These are phyloP conservation scores for Fusarium transvaalense DNA, from an alignment of 2,329 filamentous ascomycete genomes.

Conservation along the genomic window DNA sequence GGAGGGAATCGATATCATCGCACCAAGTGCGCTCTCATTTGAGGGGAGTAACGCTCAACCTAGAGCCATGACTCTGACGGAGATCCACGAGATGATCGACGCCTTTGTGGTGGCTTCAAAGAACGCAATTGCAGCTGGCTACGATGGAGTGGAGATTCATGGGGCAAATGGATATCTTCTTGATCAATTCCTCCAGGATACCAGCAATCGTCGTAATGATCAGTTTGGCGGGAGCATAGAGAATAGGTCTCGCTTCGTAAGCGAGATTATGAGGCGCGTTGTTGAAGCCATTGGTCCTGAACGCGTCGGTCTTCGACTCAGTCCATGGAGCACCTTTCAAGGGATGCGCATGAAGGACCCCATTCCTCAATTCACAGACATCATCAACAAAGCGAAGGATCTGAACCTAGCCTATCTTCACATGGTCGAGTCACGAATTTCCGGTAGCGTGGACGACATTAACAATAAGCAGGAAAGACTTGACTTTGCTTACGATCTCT, in stretches of 20 bases:
- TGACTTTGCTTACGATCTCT: constrained; percentile 53
- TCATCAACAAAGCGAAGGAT: constrained; percentile 63
- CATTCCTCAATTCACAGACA: constrained; percentile 71
- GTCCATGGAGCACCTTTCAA: constrained; percentile 71
- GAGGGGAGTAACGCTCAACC: constrained; percentile 65
- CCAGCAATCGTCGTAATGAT: constrained; percentile 64
- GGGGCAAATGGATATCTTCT: constrained; percentile 71
- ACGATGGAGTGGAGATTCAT: constrained; percentile 76
- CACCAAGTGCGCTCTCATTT: constrained; percentile 51
- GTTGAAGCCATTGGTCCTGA: constrained; percentile 62
- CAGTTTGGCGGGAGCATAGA: constrained; percentile 65
- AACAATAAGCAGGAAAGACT: constrained; percentile 51
- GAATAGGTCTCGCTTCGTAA: constrained; percentile 64
- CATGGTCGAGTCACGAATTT: constrained; percentile 69
- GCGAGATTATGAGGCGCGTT: constrained; percentile 61
- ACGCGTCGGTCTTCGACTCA: constrained; percentile 67
- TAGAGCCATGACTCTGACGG: constrained; percentile 71
- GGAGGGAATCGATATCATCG: constrained; percentile 48
- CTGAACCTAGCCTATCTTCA: constrained; percentile 72
- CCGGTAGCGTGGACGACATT: constrained; percentile 55
- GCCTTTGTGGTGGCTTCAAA: constrained; percentile 67
- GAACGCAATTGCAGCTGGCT: constrained; percentile 71
- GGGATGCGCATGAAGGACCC: constrained; percentile 74
- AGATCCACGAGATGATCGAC: constrained; percentile 72
- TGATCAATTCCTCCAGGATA: constrained; percentile 69